Evolutionary conservation across 2,329 filamentous ascomycete genomes (phyloP), one percentile per base, ranked within the genome.

Genomic region (Apiospora aurea): DNA sequence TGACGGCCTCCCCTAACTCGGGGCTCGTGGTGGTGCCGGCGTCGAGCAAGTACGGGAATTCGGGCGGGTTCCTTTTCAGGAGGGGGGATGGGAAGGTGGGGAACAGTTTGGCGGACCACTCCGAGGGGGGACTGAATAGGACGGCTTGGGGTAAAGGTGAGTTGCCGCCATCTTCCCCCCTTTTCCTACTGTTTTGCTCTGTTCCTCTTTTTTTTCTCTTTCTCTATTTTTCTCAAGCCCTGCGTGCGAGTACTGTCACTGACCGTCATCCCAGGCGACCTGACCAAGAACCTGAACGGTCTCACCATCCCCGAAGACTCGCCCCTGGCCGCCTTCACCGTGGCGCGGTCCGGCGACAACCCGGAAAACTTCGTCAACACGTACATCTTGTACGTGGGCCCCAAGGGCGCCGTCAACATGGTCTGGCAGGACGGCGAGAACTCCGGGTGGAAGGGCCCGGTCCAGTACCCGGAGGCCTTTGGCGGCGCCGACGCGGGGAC

Each of bases 361-460:
- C 69, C 67, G 67, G 10, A 75, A 3, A 74, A 76, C 49, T 72
- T 75, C 64, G 64, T 76, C 41, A 76, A 76, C 51, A 77, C 75
- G 41, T 76, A 76, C 66, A 73, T 76, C 57, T 71, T 76, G 10
- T 76, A 77, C 53, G 73, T 75, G 46, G 75, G 76, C 26, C 53
- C 72, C 5, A 70, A 72, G 53, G 74, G 71, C 18, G 61, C 13
- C 41, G 73, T 77, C 69, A 73, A 76, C 43, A 71, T 76, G 2
- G 69, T 77, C 11, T 77, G 74, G 74, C 76, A 77, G 69, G 76
- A 76, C 68, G 74, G 75, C 67, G 53, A 38, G 24, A 70, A 71
- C 29, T 67, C 66, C 18, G 74, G 73, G 6, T 76, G 76, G 76
- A 72, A 77, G 64, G 76, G 76, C 1, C 18, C 29, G 0, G 18